These are phyloP conservation scores for Talaromyces wortmannii DNA, from an alignment of 495 filamentous ascomycete species.

Conservation along the genomic window DNA sequence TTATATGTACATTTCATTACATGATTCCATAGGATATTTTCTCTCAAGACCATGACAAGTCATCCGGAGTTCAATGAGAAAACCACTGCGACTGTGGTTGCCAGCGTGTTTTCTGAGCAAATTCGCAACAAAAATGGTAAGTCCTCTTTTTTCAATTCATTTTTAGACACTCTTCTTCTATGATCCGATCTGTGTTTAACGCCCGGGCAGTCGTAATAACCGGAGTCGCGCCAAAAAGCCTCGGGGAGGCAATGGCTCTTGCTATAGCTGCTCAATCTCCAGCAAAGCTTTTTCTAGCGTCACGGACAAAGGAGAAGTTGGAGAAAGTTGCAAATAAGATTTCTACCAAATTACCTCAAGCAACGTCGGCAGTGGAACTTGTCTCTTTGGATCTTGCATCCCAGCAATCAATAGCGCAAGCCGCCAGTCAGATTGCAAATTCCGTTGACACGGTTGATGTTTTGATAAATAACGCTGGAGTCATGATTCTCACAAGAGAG, in stretches of 20 bases:
- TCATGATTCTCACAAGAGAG: constrained; percentile 44
- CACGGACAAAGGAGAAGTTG: constrained; percentile 43
- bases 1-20: no score
- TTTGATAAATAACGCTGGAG: constrained; percentile 58
- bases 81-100: constrained; percentile 37
- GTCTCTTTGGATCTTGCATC: constrained; percentile 12
- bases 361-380: not conserved
- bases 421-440: constrained; percentile 7
- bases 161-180: constrained; percentile 1
- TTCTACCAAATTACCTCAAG: constrained; percentile 1
- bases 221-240: constrained; percentile 43
- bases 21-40: no score
- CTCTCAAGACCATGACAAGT: constrained; percentile 1
- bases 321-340: constrained; percentile 37
- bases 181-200: no score
- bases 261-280: constrained; percentile 48
- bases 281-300: constrained; percentile 44
- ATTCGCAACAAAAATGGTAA: constrained; percentile 28
- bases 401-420: constrained; percentile 9
- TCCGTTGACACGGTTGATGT: constrained; percentile 9
- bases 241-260: constrained; percentile 44
- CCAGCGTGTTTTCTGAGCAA: constrained; percentile 26
- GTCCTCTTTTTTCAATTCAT: not conserved
- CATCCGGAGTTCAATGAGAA: constrained; percentile 34
- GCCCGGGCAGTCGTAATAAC: constrained; percentile 32